Base-by-base conservation (phyloP, 805 yeast species). In the Hanseniaspora hatyaiensis region DNA sequence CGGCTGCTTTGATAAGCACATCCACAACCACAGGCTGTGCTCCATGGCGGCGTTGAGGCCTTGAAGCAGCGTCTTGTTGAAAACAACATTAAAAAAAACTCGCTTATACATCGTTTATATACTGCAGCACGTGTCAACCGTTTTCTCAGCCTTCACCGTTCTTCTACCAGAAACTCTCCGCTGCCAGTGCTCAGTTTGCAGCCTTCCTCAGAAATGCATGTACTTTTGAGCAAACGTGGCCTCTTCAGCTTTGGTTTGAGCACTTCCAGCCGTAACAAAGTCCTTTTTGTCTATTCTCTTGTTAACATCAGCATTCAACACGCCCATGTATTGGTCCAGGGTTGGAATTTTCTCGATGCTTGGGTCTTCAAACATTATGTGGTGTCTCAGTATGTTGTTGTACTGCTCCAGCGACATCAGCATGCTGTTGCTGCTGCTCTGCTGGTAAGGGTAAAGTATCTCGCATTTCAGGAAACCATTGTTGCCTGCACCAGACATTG, bases 331-430 rank as follows among this genome's bases (percentile, higher is more conserved):
- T 50, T 83, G 95, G 5, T 74, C 61, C 59, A 79, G 82, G 18
- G 79, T 72, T 54, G 69, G 64, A 56, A 76, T 59, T 60, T 73
- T 67, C 36, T 78, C 76, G 31, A 65, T 65, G 20, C 69, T 65
- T 39, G 75, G 70, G 59, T 92, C 97, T 57, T 92, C 97, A 24
- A 79, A 77, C 58, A 92, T 65, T 43, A 74, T 57, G 34, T 77
- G 78, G 33, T 70, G 65, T 58, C 86, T 56, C 75, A 43, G 69
- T 74, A 36, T 61, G 55, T 54, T 78, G 15, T 41, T 34, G 28
- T 40, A 47, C n/a, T 40, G 37, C 2, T 34, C 36, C 16, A 43
- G 12, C 3, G 8, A 58, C 60, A 16, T 50, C 50, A 43, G 16
- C 8, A 43, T 18, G 15, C 28, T 34, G 24, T 57, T 52, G 44